A percentile compares a stretch with the other conserved stretches of the same genome.
Conservation (phyloP, 2,329 filamentous ascomycete species). For the Neurospora crassa region DNA sequence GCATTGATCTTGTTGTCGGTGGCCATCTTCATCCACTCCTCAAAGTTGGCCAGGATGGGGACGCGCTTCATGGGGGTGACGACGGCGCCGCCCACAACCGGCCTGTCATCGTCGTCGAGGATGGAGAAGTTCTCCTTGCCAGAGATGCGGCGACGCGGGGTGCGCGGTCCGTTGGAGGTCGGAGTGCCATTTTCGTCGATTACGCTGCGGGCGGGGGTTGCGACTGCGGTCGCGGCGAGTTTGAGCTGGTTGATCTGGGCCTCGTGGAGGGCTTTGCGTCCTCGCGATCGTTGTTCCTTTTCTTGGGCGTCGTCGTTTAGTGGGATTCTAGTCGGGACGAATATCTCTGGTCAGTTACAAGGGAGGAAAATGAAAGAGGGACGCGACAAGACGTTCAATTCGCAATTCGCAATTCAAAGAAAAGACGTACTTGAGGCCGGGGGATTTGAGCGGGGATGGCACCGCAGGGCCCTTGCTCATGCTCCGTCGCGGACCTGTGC, state of each 20-base stretch:
- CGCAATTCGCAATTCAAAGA: not conserved
- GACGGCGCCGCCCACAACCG: slow-evolving; percentile 61
- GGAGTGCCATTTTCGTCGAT: slow-evolving; percentile 49
- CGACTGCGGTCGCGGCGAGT: slow-evolving; percentile 54
- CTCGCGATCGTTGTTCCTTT: slow-evolving; percentile 79
- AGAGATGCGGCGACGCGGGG: slow-evolving; percentile 32
- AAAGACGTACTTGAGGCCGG: slow-evolving; percentile 40
- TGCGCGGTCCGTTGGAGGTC: slow-evolving; percentile 46
- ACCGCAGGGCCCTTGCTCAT: slow-evolving; percentile 37
- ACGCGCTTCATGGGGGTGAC: slow-evolving; percentile 95
- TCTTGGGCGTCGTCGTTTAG: slow-evolving; percentile 93
- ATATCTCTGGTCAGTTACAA: not conserved
- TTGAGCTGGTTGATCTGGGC: slow-evolving; percentile 88
- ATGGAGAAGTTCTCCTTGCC: slow-evolving; percentile 28
- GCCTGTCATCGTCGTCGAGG: slow-evolving; percentile 43
- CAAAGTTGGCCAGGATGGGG: slow-evolving; percentile 92
- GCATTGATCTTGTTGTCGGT: slow-evolving; percentile 99
- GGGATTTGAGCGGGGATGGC: slow-evolving; percentile 47
- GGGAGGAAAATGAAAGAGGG: not conserved
- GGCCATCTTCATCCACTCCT: slow-evolving; percentile 99
- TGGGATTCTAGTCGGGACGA: slow-evolving; percentile 56
- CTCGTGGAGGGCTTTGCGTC: slow-evolving; percentile 79
- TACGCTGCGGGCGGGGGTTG: slow-evolving; percentile 56
- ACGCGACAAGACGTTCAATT: not conserved
- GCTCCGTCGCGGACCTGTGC: slow-evolving; percentile 42